Percentiles rank a stretch among this genome's conserved stretches.
Conservation (phyloP, 805 yeast species). For the Candida nitratophila region DNA sequence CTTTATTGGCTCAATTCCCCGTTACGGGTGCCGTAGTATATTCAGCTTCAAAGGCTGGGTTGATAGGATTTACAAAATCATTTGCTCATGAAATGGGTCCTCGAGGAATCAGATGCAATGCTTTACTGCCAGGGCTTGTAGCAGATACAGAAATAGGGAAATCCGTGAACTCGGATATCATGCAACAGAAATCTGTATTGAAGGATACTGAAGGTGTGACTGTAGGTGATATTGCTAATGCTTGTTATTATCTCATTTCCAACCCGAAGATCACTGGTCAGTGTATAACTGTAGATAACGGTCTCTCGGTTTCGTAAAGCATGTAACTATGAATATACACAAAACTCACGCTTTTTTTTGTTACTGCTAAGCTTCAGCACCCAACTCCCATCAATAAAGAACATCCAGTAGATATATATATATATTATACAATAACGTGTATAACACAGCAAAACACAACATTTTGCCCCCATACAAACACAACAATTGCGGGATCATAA, state of each 20-base stretch:
- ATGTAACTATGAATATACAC: no score
- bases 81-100: slow-evolving; percentile 54
- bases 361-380: no score
- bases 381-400: no score
- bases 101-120: slow-evolving; percentile 50
- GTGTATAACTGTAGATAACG: slow-evolving; percentile 23
- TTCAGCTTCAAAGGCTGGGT: slow-evolving; percentile 64
- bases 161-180: slow-evolving; percentile 16
- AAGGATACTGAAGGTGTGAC: slow-evolving; percentile 10
- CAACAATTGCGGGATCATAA: no score
- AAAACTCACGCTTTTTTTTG: no score
- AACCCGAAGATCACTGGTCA: slow-evolving; percentile 24
- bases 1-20: slow-evolving; percentile 44
- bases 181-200: slow-evolving; percentile 1
- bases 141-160: slow-evolving; percentile 61
- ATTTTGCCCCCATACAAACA: no score
- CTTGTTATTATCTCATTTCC: slow-evolving; percentile 15
- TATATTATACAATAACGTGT: no score
- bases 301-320: slow-evolving; percentile 7
- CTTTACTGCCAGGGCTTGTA: slow-evolving; percentile 62
- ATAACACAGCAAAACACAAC: no score
- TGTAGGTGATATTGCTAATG: slow-evolving; percentile 15
- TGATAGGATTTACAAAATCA: slow-evolving; percentile 52
- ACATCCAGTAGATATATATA: no score
- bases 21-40: slow-evolving; percentile 59